Evolutionary conservation across 805 yeast genomes (phyloP).

Genomic region (Wickerhamiella alocasiicola): DNA sequence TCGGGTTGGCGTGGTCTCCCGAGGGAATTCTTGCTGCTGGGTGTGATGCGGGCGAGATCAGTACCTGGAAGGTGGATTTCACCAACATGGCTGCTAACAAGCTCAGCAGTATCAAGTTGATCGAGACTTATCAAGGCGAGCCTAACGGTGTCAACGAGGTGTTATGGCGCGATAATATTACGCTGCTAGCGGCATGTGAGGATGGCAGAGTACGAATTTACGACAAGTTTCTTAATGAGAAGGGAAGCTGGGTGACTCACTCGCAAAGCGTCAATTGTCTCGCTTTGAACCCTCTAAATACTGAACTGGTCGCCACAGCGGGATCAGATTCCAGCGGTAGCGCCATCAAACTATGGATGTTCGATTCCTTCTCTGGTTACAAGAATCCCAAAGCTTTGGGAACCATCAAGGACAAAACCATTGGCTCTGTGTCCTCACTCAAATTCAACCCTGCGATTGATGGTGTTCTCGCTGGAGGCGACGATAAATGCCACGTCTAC

Average conservation of each 20-base stretch:
- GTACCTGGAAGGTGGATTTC: conserved; percentile 1
- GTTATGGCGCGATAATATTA: not conserved
- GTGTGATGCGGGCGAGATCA: not conserved
- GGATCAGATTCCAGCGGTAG: not conserved
- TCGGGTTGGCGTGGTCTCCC: conserved; percentile 1
- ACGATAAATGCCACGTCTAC: not conserved
- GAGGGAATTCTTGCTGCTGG: conserved; percentile 5
- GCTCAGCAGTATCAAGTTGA: not conserved
- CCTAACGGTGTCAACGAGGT: not conserved
- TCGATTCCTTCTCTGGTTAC: not conserved
- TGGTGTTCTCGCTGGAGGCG: conserved; percentile 1
- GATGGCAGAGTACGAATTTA: not conserved
- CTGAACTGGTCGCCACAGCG: not conserved
- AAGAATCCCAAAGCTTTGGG: not conserved
- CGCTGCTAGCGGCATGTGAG: not conserved
- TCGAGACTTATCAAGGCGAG: not conserved
- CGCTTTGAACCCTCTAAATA: not conserved
- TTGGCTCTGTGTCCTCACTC: not conserved
- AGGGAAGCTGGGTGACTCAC: not conserved
- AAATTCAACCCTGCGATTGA: not conserved
- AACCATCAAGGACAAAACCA: not conserved
- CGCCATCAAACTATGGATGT: not conserved
- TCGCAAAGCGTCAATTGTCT: not conserved
- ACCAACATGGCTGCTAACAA: not conserved
- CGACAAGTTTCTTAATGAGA: not conserved